phyloP scores from a whole-genome alignment of 495 filamentous ascomycete species.

The Podospora pseudocomata region DNA sequence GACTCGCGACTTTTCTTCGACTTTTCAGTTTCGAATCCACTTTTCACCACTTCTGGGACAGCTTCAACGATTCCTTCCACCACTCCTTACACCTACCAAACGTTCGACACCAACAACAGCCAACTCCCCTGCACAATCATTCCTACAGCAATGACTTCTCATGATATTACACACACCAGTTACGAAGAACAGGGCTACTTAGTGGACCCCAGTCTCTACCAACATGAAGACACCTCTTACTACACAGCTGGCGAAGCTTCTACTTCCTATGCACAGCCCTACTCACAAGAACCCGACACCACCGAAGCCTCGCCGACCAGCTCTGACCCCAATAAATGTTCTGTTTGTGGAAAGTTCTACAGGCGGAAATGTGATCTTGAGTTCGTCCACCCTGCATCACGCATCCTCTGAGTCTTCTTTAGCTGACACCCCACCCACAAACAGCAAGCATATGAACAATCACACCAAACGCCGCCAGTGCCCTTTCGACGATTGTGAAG shows the following conservation, averaged over 20 bases:
- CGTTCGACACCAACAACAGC: background rate
- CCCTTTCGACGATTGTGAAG: background rate
- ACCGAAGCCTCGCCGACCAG: background rate
- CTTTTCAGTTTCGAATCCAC: background rate
- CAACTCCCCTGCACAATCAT: background rate
- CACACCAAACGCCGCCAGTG: slow-evolving; percentile 30
- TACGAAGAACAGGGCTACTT: background rate
- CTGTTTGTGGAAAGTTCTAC: background rate
- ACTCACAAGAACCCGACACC: background rate
- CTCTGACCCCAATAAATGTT: background rate
- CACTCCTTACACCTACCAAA: background rate
- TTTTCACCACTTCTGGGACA: background rate
- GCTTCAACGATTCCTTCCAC: background rate
- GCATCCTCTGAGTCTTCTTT: background rate
- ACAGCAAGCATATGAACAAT: slow-evolving; percentile 24
- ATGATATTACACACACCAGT: background rate
- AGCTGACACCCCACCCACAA: background rate
- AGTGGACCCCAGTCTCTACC: background rate
- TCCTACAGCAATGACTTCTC: background rate
- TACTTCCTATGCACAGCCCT: background rate
- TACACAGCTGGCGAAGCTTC: background rate
- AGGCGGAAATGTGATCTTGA: slow-evolving; percentile 9
- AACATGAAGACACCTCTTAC: background rate
- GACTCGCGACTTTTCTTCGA: background rate
- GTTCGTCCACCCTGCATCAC: background rate